Conservation (phyloP, 352 stramenopile genomes). For the Lagenidium giganteum region DNA sequence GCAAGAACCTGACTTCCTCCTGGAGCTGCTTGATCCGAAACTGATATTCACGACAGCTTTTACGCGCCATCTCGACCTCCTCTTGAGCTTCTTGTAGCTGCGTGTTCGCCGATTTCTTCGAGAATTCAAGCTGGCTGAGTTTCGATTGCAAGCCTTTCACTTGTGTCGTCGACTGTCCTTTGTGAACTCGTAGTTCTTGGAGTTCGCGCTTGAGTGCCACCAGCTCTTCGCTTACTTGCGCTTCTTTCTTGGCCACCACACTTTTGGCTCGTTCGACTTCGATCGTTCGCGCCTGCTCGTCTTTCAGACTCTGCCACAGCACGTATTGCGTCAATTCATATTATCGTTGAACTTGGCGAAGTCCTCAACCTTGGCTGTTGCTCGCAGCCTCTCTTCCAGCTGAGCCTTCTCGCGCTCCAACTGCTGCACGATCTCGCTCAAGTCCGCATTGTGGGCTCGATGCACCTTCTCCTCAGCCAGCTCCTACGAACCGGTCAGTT, state of each 20-base stretch:
- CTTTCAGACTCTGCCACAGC: slow-evolving; percentile 34
- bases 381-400: slow-evolving; percentile 39
- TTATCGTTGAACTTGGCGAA: slow-evolving; percentile 15
- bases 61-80: slow-evolving; percentile 45
- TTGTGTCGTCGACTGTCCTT: slow-evolving; percentile 30
- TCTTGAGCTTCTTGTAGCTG: slow-evolving; percentile 31
- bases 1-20: slow-evolving; percentile 58
- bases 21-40: slow-evolving; percentile 68
- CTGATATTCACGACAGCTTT: slow-evolving; percentile 43
- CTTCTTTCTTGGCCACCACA: slow-evolving; percentile 26
- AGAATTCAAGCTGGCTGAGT: slow-evolving; percentile 29
- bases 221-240: slow-evolving; percentile 34
- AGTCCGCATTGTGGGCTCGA: background rate
- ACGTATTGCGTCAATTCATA: background rate
- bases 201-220: slow-evolving; percentile 44
- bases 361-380: slow-evolving; percentile 7
- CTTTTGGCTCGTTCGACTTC: slow-evolving; percentile 38
- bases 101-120: slow-evolving; percentile 19
- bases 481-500: no score
- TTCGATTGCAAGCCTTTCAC: slow-evolving; percentile 45
- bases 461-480: background rate
- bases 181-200: slow-evolving; percentile 41
- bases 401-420: slow-evolving; percentile 28
- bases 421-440: background rate
- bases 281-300: slow-evolving; percentile 21